Conservation (phyloP, 2,329 filamentous ascomycete genomes). For the Aspergillus fumigatiaffinis region DNA sequence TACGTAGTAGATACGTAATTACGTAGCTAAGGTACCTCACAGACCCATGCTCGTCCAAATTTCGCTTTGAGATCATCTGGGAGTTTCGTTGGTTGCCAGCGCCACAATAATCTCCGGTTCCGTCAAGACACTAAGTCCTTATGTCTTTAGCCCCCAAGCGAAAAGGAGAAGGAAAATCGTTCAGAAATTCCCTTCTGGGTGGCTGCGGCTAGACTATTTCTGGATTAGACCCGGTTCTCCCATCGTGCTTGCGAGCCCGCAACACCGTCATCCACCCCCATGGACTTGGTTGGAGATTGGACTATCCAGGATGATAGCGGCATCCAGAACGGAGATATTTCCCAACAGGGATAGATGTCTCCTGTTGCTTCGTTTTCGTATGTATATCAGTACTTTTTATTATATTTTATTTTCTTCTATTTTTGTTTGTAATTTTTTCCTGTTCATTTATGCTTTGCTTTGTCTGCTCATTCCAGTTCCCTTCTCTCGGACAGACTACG, state of each 20-base stretch:
- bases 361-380: neutral
- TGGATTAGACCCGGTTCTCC: constrained; percentile 5
- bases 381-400: neutral
- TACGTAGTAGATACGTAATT: neutral
- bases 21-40: neutral
- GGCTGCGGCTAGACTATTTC: constrained; percentile 9
- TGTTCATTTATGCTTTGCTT: neutral
- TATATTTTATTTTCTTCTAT: neutral
- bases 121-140: constrained; percentile 10
- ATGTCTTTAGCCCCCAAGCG: constrained; percentile 15
- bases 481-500: neutral
- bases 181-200: constrained; percentile 18
- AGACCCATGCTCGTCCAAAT: neutral
- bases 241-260: constrained; percentile 11
- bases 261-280: constrained; percentile 15
- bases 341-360: neutral
- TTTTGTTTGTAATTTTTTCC: neutral
- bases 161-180: constrained; percentile 15
- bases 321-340: neutral
- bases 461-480: neutral
- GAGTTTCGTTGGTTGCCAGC: constrained; percentile 12
- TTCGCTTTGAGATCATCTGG: neutral
- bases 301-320: neutral
- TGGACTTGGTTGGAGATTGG: constrained; percentile 17
- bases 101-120: constrained; percentile 25